Conservation (phyloP, 2,329 filamentous ascomycete genomes). For the Acrocalymma vagum region DNA sequence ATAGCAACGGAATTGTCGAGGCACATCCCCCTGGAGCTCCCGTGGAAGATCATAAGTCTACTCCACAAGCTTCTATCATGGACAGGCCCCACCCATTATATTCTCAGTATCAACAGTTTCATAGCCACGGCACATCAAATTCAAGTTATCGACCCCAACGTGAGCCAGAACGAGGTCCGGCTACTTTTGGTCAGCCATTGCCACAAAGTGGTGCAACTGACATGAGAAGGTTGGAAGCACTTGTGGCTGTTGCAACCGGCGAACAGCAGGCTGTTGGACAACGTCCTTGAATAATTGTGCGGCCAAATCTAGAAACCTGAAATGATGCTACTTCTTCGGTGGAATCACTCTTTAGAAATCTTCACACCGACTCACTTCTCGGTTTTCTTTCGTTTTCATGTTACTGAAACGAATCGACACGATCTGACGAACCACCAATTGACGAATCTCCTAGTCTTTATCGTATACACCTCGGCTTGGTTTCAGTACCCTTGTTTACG, state of each 20-base stretch:
- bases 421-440: constrained; percentile 31
- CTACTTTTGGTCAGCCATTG: constrained; percentile 40
- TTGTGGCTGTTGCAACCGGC: constrained; percentile 71
- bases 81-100: constrained; percentile 46
- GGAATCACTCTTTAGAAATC: too few relatives aligned
- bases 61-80: constrained; percentile 41
- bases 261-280: constrained; percentile 54
- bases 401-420: constrained; percentile 13
- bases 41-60: constrained; percentile 51
- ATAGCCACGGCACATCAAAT: constrained; percentile 36
- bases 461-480: constrained; percentile 22
- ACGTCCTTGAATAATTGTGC: constrained; percentile 20
- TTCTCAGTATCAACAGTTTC: constrained; percentile 36
- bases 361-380: background rate
- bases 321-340: background rate
- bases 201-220: constrained; percentile 52
- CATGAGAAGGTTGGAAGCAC: constrained; percentile 66
- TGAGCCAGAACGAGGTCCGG: constrained; percentile 37
- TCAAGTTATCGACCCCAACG: constrained; percentile 38
- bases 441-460: constrained; percentile 27
- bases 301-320: background rate
- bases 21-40: constrained; percentile 48
- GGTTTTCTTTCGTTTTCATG: constrained; percentile 9
- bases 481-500: constrained; percentile 18
- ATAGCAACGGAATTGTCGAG: constrained; percentile 59